Conservation (phyloP, 2,329 filamentous ascomycete species). For the Aspergillus persii region DNA sequence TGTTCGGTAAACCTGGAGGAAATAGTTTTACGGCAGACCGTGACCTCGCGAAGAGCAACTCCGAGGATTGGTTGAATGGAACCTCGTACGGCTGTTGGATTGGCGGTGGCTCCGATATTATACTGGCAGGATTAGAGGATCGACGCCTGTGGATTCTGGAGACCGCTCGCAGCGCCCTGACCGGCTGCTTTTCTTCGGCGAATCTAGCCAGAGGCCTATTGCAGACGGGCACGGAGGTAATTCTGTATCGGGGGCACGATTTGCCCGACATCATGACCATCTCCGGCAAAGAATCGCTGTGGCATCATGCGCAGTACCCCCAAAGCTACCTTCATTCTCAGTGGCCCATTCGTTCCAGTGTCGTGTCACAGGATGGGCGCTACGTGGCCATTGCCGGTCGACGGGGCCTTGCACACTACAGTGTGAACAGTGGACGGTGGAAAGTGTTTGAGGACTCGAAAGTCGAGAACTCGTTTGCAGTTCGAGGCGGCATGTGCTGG, state of each 20-base stretch:
- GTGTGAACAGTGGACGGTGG: conserved; percentile 90
- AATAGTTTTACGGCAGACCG: conserved; percentile 76
- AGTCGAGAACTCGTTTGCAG: conserved; percentile 85
- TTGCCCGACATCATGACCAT: conserved; percentile 86
- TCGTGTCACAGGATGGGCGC: conserved; percentile 85
- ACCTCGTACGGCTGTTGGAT: conserved; percentile 80
- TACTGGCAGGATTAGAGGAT: conserved; percentile 68
- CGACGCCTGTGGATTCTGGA: conserved; percentile 84
- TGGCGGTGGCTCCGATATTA: conserved; percentile 79
- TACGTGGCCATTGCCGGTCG: conserved; percentile 96
- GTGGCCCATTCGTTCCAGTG: conserved; percentile 86
- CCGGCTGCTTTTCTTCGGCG: conserved; percentile 84
- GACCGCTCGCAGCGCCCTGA: conserved; percentile 90
- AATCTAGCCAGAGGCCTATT: conserved; percentile 88
- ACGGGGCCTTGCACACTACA: conserved; percentile 91
- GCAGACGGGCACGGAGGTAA: conserved; percentile 81
- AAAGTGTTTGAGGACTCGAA: conserved; percentile 83
- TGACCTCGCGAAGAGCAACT: conserved; percentile 62
- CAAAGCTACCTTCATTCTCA: conserved; percentile 82
- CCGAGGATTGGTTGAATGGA: conserved; percentile 81
- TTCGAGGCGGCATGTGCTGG: conserved; percentile 97
- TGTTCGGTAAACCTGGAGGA: conserved; percentile 86
- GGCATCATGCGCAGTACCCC: conserved; percentile 89
- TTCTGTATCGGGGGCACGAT: conserved; percentile 92
- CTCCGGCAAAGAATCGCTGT: conserved; percentile 87